Evolutionary conservation across 2,329 filamentous ascomycete species (phyloP), one percentile per base, ranked within the genome.

Genomic region (Claviceps purpurea): DNA sequence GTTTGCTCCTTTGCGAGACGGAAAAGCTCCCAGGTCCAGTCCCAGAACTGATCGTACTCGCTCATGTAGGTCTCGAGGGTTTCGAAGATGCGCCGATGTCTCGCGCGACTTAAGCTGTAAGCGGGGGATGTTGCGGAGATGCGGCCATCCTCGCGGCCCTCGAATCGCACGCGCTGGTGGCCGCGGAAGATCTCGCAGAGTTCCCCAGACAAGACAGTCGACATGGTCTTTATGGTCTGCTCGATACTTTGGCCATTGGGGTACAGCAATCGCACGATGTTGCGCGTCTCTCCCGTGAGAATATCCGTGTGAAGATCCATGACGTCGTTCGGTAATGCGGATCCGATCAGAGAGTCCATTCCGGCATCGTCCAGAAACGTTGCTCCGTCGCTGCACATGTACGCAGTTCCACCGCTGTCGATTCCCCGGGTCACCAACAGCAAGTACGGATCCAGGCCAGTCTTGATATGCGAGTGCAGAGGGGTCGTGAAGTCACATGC

Each of bases 221-320:
- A 49, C 24, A 54, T 44, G 20, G 54, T 52, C 18, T 14, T 22
- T 2, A 55, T 14, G 4, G 49, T 18, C 18, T 46, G 34, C 2
- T 50, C 34, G 6, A 55, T 46, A 26, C n/a, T 40, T 11, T 45
- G 40, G 7, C 39, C 52, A 18, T 37, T 51, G 34, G 54, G 52
- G 24, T 54, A 55, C 14, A 55, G 44, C 20, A 55, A 46, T 3
- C 54, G 54, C 5, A 54, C 43, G 1, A 54, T 38, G 8, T 55
- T 55, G 1, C 54, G 52, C 11, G 52, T 54, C 20, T 55, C 54
- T 6, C 50, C 50, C 1, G 54, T 55, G 14, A 39, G 13, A 4
- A 55, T 54, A 37, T 55, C 54, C 20, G 42, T 54, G n/a, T 55
- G 52, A 4, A 54, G 49, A 22, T 55, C 54, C 54, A 55, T 52